Evolutionary conservation across 1,139 yeast species (phyloP).

Genomic region (Zygotorulaspora mrakii): DNA sequence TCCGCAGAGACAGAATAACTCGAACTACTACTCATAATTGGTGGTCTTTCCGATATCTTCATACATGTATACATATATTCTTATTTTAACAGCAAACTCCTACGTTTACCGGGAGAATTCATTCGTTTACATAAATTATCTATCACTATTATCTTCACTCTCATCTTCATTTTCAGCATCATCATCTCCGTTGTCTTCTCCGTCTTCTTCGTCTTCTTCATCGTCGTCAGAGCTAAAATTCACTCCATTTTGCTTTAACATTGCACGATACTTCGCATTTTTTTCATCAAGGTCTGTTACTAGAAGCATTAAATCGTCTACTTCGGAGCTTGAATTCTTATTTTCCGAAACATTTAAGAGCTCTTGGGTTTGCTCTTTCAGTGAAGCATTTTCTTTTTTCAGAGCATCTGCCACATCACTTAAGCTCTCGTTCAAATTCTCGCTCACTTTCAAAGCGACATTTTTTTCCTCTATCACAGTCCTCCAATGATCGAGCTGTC

Average conservation of each 20-base stretch:
- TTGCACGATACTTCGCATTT: slow-evolving; percentile 54
- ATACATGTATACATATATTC: background rate
- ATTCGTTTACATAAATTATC: too few species aligned
- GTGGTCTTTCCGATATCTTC: too few species aligned
- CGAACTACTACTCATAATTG: slow-evolving; percentile 17
- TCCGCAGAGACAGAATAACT: slow-evolving; percentile 37
- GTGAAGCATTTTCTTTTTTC: slow-evolving; percentile 9
- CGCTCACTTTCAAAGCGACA: slow-evolving; percentile 10
- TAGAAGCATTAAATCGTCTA: slow-evolving; percentile 72
- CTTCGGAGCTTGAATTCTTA: slow-evolving; percentile 39
- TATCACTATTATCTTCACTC: too few species aligned
- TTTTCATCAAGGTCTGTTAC: slow-evolving; percentile 73
- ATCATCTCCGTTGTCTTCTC: slow-evolving; percentile 23
- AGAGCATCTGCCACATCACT: slow-evolving; percentile 8
- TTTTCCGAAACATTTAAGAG: slow-evolving; percentile 14
- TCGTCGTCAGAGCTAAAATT: slow-evolving; percentile 50
- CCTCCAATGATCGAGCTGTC: slow-evolving; percentile 3
- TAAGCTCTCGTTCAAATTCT: slow-evolving; percentile 3
- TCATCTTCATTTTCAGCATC: background rate
- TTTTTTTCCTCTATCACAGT: slow-evolving; percentile 5
- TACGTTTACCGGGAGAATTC: too few species aligned
- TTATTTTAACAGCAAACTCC: too few species aligned
- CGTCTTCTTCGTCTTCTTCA: slow-evolving; percentile 40
- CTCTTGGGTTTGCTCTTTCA: slow-evolving; percentile 17
- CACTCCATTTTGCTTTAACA: slow-evolving; percentile 48